Evolutionary conservation across 495 filamentous ascomycete species (phyloP), one percentile per base, ranked within the genome.

Genomic region (Daldinia concentrica): DNA sequence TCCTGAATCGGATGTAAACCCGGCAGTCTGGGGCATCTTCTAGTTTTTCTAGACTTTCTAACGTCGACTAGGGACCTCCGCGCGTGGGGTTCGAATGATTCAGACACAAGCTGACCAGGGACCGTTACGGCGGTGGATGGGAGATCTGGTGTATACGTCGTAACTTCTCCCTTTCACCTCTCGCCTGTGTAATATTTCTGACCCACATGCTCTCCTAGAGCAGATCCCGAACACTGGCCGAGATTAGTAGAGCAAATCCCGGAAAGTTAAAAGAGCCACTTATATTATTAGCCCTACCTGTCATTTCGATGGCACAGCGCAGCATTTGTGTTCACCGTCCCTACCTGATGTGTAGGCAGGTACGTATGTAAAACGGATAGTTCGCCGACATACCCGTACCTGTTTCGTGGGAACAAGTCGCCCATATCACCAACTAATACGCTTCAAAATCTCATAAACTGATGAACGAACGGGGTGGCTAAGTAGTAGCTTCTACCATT

Each of bases 1-100:
- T 73, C 73, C 75, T 77, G 75, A 77, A 75, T 77, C 75, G 75
- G 75, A 77, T 75, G 75, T 56, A 69, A 71, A 75, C 73, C 75
- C 73, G 75, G 73, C 65, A 68, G 64, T 68, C 73, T 77, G 73
- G 75, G 69, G 75, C 69, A 68, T 62, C 69, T 56, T 74, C 56
- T 60, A 41, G 24, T 72, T 71, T 54, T 71, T 75, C 69, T 75
- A 65, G 65, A 69, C 60, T 69, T 73, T 63, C 58, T 51, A 63
- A 59, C 66, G 30, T 48, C 39, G 52, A 71, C 65, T 39, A 54
- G 51, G 66, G 57, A 30, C 29, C 62, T 66, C 58, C 52, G 57
- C 41, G 39, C 62, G 71, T 73, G 71, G 71, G 72, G 67, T 59
- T 74, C 62, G 71, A 71, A 71, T 62, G 66, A 70, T 64, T 70